These are phyloP conservation scores for Neodidymelliopsis sp. DNA, from an alignment of 2,329 filamentous ascomycete species.

Conservation along the genomic window DNA sequence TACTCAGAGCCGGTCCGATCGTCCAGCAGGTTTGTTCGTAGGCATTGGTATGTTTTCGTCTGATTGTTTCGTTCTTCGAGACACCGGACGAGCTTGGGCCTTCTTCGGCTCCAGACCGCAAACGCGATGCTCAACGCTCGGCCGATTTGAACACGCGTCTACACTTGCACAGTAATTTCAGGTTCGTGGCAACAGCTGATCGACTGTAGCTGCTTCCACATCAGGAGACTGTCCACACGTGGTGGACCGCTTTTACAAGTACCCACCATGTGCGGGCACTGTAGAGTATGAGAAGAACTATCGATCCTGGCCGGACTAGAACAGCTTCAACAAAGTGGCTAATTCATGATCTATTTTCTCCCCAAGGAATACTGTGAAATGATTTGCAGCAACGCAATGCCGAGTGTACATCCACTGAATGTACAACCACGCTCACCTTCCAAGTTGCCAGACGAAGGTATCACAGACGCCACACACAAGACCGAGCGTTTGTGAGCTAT, in stretches of 20 bases:
- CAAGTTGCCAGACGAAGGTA: not conserved
- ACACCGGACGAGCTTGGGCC: not conserved
- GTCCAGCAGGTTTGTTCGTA: too few species aligned
- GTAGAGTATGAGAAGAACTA: too few species aligned
- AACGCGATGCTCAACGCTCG: not conserved
- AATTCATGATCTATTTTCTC: too few species aligned
- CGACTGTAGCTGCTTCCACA: too few species aligned
- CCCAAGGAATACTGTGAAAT: too few species aligned
- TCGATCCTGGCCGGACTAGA: too few species aligned
- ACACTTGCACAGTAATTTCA: not conserved
- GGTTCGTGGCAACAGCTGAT: not conserved
- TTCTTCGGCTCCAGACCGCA: not conserved
- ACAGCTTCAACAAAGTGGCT: too few species aligned
- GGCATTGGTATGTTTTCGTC: not conserved
- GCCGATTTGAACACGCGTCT: conserved; percentile 3
- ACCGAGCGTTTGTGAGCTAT: not conserved
- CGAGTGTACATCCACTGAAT: too few species aligned
- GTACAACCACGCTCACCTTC: not conserved
- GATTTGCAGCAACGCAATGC: too few species aligned
- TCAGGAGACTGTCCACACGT: not conserved
- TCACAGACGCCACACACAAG: not conserved
- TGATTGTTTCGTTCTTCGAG: not conserved
- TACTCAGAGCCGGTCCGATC: not conserved
- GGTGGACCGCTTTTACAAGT: conserved; percentile 4
- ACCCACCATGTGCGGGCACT: too few species aligned